These are phyloP conservation scores for Pichia phayaonensis DNA, from an alignment of 805 yeast genomes.

Conservation along the genomic window DNA sequence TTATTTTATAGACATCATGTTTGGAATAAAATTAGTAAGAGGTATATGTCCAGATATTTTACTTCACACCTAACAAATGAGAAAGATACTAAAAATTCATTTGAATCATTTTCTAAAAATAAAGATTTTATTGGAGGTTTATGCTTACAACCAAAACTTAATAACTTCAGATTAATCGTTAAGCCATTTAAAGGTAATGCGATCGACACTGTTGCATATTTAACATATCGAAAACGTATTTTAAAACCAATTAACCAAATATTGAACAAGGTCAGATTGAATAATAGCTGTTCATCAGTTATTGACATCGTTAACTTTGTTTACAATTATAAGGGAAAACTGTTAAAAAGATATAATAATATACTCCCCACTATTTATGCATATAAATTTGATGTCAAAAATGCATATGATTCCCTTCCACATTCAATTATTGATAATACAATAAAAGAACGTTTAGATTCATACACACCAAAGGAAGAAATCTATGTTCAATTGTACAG, in stretches of 20 bases:
- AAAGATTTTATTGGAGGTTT: conserved; percentile 33
- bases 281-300: conserved; percentile 27
- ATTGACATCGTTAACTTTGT: conserved; percentile 38
- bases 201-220: conserved; percentile 29
- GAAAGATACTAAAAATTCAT: conserved; percentile 9
- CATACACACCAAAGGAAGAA: conserved; percentile 11
- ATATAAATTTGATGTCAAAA: conserved; percentile 66
- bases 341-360: conserved; percentile 13
- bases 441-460: conserved; percentile 15
- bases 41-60: conserved; percentile 38
- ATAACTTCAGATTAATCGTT: conserved; percentile 54
- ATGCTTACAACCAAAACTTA: conserved; percentile 52
- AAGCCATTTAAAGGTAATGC: conserved; percentile 39
- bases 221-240: conserved; percentile 29
- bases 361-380: conserved; percentile 36
- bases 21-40: conserved; percentile 43
- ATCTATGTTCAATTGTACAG: conserved; percentile 10
- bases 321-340: conserved; percentile 28
- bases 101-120: conserved; percentile 16
- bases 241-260: conserved; percentile 38
- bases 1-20: conserved; percentile 48
- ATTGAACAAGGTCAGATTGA: conserved; percentile 15
- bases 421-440: conserved; percentile 26
- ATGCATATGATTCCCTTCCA: conserved; percentile 72
- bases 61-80: conserved; percentile 28